phyloP scores from a whole-genome alignment of 1,284 basidiomycete species.

The Earliella scabrosa region DNA sequence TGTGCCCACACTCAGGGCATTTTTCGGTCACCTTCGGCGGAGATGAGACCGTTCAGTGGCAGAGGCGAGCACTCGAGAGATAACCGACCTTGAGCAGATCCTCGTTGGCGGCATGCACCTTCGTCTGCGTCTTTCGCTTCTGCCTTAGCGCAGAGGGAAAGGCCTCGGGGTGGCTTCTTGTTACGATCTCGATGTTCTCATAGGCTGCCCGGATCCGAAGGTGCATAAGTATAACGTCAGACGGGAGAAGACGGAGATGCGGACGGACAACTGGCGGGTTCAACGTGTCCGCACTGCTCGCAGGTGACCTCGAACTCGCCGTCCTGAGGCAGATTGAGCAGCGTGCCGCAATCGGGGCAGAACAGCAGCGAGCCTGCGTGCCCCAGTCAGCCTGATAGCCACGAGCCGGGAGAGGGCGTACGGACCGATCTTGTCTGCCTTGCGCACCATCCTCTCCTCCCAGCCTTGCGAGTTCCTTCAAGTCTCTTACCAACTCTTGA shows the following conservation, averaged over 20 bases:
- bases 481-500: too few relatives aligned
- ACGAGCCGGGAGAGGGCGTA: neutral
- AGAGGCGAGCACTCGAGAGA: too few relatives aligned
- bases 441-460: conserved; percentile 13
- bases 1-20: conserved; percentile 89
- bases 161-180: conserved; percentile 90
- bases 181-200: conserved; percentile 90
- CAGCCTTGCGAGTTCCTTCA: too few relatives aligned
- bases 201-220: conserved; percentile 66
- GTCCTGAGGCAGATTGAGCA: conserved; percentile 85
- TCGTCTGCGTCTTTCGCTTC: conserved; percentile 91
- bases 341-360: conserved; percentile 90
- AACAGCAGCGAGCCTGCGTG: conserved; percentile 85
- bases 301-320: conserved; percentile 81
- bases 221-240: conserved; percentile 4
- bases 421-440: conserved; percentile 39
- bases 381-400: neutral
- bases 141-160: conserved; percentile 91
- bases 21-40: conserved; percentile 89
- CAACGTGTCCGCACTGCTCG: conserved; percentile 86
- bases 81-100: conserved; percentile 68
- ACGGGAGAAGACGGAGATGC: neutral
- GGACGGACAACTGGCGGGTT: conserved; percentile 84
- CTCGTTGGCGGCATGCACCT: conserved; percentile 76
- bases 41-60: neutral